phyloP scores from a whole-genome alignment of 768 basidiomycete species.

The Boletales sp. region DNA sequence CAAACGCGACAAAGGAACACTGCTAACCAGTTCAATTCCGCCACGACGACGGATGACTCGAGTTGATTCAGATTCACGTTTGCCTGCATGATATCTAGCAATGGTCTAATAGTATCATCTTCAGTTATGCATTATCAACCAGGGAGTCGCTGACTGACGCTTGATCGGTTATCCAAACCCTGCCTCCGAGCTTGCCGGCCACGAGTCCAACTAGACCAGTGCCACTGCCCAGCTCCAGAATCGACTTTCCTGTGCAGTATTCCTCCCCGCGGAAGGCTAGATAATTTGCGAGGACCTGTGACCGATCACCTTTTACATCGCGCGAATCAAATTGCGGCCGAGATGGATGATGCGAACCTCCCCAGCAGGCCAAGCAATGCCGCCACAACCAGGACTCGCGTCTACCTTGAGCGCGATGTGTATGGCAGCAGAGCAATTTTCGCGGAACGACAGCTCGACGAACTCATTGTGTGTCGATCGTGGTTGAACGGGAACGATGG shows the following conservation, averaged over 20 bases:
- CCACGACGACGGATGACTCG: constrained; percentile 46
- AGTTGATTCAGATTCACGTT: constrained; percentile 72
- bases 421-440: constrained; percentile 4
- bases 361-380: constrained; percentile 90
- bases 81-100: constrained; percentile 72
- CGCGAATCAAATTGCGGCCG: not conserved
- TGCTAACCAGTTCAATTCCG: constrained; percentile 80
- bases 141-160: constrained; percentile 50
- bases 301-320: not conserved
- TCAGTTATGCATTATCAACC: constrained; percentile 8
- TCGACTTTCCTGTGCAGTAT: constrained; percentile 49
- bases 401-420: constrained; percentile 58
- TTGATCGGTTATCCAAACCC: constrained; percentile 89
- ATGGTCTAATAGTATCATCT: constrained; percentile 50
- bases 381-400: constrained; percentile 86
- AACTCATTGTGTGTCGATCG: constrained; percentile 47
- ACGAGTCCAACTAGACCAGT: constrained; percentile 92
- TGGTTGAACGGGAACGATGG: constrained; percentile 52
- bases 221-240: constrained; percentile 87
- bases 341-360: constrained; percentile 49
- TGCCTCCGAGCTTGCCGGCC: constrained; percentile 62
- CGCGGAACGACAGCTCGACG: constrained; percentile 41
- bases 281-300: constrained; percentile 76
- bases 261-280: constrained; percentile 51
- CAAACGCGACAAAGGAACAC: constrained; percentile 3